Evolutionary conservation across 805 yeast species (phyloP), one percentile per base, ranked within the genome.

Genomic region (Candida boleticola): DNA sequence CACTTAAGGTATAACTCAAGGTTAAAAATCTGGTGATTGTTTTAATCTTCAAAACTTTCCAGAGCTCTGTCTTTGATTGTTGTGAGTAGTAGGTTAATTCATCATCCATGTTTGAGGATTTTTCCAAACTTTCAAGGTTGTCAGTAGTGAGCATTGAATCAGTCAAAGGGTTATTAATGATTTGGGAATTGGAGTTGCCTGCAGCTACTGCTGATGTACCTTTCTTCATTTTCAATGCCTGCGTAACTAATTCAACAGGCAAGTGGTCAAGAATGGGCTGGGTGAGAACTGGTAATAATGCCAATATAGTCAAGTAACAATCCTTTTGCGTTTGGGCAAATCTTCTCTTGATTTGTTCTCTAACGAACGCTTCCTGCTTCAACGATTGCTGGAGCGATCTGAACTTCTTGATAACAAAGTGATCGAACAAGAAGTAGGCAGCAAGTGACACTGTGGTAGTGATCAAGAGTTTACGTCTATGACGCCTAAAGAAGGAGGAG

Each of bases 321-420:
- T 92, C 98, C 51, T 83, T 82, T 56, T 90, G 97, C 9, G 97
- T 92, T 67, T 89, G 97, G 39, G 85, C 81, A 54, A 89, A 92
- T 44, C 97, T 69, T 51, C 93, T 74, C 51, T 83, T 83, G 45
- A 90, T 84, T 45, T 71, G 76, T 46, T 68, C 71, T 52, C 69
- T 68, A 41, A 68, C 66, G 38, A 63, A 60, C 39, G 67, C 57
- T 44, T 71, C 76, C 47, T 70, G 72, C 40, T 51, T 58, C 47
- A 71, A 55, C 3, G 68, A 53, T 41, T 64, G 61, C 47, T 69
- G 74, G 52, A 68, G 67, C 51, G 64, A 57, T 40, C 68, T 58
- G 42, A 71, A 57, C 43, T 63, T 62, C 48, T 60, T 60, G 45
- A 70, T 54, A 21, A 70, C 60, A 48, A 69, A 64, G 40, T 70